Conservation (phyloP, 2,329 filamentous ascomycete species). For the Thermoascus crustaceus region DNA sequence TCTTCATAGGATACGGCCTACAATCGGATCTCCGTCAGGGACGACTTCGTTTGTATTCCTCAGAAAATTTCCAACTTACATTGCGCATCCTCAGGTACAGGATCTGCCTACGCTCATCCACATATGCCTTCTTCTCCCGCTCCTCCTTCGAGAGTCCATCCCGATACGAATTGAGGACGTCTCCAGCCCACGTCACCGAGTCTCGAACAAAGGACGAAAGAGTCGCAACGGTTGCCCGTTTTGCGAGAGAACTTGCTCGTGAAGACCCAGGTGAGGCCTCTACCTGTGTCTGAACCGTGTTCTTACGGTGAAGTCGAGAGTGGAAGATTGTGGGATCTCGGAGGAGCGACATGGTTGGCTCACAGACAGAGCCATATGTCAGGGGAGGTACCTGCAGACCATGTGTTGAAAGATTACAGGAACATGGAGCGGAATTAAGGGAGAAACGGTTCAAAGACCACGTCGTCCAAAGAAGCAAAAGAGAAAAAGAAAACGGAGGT, state of each 20-base stretch:
- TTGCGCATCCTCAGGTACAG: conserved; percentile 58
- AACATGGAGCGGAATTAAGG: background rate
- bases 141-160: conserved; percentile 49
- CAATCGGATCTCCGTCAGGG: too few species aligned
- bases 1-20: conserved; percentile 62
- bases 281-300: conserved; percentile 7
- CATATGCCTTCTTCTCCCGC: conserved; percentile 38
- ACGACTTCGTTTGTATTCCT: conserved; percentile 4
- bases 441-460: background rate
- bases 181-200: conserved; percentile 28
- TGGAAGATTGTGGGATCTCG: conserved; percentile 23
- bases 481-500: background rate
- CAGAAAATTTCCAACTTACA: conserved; percentile 39
- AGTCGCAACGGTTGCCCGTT: conserved; percentile 22
- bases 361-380: conserved; percentile 20
- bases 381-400: conserved; percentile 6
- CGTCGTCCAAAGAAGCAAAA: background rate
- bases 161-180: conserved; percentile 32
- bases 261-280: background rate
- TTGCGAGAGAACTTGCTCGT: conserved; percentile 12
- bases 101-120: conserved; percentile 55
- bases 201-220: conserved; percentile 27
- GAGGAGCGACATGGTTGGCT: conserved; percentile 24
- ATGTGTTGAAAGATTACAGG: background rate
- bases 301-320: conserved; percentile 19